These are phyloP conservation scores for Corylus americana DNA, from an alignment of 306 rosid genomes.

Conservation along the genomic window DNA sequence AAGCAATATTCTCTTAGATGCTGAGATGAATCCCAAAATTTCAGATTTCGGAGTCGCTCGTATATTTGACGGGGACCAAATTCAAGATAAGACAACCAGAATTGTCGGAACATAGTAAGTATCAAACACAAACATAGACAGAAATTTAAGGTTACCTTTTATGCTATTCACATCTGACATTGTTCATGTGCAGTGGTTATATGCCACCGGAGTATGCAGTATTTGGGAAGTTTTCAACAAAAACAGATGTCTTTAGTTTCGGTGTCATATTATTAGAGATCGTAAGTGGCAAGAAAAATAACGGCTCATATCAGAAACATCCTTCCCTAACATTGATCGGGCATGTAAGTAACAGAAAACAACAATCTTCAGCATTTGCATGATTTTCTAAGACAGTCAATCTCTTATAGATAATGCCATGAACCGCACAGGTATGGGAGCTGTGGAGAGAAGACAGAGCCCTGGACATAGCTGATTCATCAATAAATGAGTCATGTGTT, in stretches of 20 bases:
- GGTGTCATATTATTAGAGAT: constrained; percentile 44
- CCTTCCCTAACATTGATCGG: not conserved
- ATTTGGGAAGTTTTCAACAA: constrained; percentile 32
- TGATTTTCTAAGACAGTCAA: not conserved
- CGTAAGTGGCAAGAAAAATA: constrained; percentile 40
- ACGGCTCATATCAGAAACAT: not conserved
- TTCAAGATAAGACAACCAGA: constrained; percentile 6
- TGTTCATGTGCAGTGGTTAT: constrained; percentile 32
- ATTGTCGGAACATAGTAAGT: constrained; percentile 52
- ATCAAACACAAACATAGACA: not conserved
- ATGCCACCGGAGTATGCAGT: constrained; percentile 44
- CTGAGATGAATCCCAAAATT: not conserved
- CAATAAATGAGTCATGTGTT: not conserved
- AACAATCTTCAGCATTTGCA: not conserved
- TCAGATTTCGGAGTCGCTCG: not conserved
- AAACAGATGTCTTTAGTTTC: constrained; percentile 40
- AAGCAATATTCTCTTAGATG: not conserved
- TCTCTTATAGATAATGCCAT: not conserved
- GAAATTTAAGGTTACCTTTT: not conserved
- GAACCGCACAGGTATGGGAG: constrained; percentile 18
- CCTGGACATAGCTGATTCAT: constrained; percentile 27
- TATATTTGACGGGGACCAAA: not conserved
- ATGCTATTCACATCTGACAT: not conserved
- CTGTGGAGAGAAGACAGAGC: constrained; percentile 51
- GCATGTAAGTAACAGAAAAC: not conserved